Evolutionary conservation across 1,139 yeast species (phyloP).

Genomic region (Geotrichum siamense): DNA sequence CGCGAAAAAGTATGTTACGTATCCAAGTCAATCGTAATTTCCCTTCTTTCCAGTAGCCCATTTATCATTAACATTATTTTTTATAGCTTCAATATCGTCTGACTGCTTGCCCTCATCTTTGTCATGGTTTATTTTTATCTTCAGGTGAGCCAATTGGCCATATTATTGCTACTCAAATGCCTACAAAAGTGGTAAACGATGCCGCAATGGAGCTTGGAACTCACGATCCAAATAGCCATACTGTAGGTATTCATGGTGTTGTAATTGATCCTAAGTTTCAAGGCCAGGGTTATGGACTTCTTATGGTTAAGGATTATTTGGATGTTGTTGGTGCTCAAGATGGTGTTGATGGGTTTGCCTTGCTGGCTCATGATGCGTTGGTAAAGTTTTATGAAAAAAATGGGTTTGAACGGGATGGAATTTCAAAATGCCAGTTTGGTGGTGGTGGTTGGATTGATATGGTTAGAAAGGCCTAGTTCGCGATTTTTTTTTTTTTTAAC

Average conservation of each 20-base stretch:
- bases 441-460: slow-evolving; percentile 14
- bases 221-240: slow-evolving; percentile 66
- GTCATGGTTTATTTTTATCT: slow-evolving; percentile 69
- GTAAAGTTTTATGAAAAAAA: slow-evolving; percentile 71
- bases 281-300: slow-evolving; percentile 75
- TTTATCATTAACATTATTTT: too few species aligned
- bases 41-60: too few species aligned
- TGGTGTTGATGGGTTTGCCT: slow-evolving; percentile 68
- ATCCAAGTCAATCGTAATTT: too few species aligned
- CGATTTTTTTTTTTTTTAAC: too few species aligned
- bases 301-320: slow-evolving; percentile 72
- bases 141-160: slow-evolving; percentile 49
- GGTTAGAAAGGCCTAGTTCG: not conserved
- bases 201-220: slow-evolving; percentile 67
- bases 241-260: slow-evolving; percentile 76
- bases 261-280: slow-evolving; percentile 74
- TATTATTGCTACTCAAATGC: slow-evolving; percentile 67
- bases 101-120: slow-evolving; percentile 77
- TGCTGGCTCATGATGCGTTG: slow-evolving; percentile 64
- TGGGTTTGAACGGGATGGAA: slow-evolving; percentile 65
- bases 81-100: slow-evolving; percentile 49
- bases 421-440: slow-evolving; percentile 43
- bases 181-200: slow-evolving; percentile 44
- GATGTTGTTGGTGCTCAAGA: slow-evolving; percentile 59
- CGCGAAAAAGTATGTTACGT: slow-evolving; percentile 47